Conservation (phyloP, 116 monocot species). For the Cymodocea nodosa region DNA sequence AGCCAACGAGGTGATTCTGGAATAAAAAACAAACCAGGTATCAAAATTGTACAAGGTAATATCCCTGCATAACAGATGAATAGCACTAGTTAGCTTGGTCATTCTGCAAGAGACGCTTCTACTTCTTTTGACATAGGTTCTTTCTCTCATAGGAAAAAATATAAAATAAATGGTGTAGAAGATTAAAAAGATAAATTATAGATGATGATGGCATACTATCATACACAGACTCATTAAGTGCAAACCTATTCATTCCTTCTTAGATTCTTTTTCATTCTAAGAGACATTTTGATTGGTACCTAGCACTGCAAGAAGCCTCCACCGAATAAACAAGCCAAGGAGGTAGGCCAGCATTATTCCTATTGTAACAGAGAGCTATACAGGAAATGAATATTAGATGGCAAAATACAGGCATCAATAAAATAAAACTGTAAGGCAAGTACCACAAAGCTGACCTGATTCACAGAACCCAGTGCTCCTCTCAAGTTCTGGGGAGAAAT, state of each 20-base stretch:
- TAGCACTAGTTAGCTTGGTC: not conserved
- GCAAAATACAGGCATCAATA: not conserved
- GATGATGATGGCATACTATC: no score
- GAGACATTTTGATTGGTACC: conserved; percentile 25
- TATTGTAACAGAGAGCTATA: conserved; percentile 80
- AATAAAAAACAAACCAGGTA: conserved; percentile 79
- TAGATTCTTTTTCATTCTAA: not conserved
- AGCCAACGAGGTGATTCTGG: conserved; percentile 92
- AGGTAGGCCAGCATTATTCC: conserved; percentile 78
- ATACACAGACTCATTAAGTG: no score
- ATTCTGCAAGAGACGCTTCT: no score
- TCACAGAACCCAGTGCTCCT: conserved; percentile 81
- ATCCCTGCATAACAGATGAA: conserved; percentile 30
- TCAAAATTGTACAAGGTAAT: conserved; percentile 62
- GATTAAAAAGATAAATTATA: no score
- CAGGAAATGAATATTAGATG: not conserved
- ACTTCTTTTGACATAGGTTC: no score
- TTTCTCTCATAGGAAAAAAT: no score
- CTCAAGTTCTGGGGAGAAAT: conserved; percentile 88
- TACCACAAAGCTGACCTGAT: conserved; percentile 41
- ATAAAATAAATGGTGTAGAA: no score
- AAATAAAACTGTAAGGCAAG: not conserved
- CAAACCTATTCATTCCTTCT: no score
- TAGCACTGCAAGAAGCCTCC: conserved; percentile 82
- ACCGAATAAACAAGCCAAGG: conserved; percentile 70